Percentiles rank a stretch among this genome's conserved stretches.
These are phyloP conservation scores for Penicillium concentricum DNA, from an alignment of 2,329 filamentous ascomycete genomes.

Conservation along the genomic window DNA sequence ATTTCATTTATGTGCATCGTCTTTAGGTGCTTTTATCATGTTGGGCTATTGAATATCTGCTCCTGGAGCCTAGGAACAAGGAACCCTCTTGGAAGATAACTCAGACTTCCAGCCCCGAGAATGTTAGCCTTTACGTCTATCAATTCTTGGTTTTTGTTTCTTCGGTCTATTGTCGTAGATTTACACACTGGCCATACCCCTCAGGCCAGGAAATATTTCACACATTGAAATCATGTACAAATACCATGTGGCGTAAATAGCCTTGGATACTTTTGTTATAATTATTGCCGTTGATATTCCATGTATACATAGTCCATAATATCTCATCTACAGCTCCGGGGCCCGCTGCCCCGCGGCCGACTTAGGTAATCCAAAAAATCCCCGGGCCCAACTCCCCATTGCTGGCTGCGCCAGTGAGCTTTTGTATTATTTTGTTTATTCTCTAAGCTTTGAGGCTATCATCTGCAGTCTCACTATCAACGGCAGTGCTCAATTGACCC, in stretches of 20 bases:
- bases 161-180: neutral
- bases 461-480: neutral
- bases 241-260: neutral
- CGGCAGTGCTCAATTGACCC: conserved; percentile 2
- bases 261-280: neutral
- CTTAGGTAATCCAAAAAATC: conserved; percentile 6
- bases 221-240: neutral
- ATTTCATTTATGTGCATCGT: conserved; percentile 18
- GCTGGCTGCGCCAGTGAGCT: neutral
- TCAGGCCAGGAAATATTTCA: neutral
- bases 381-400: neutral
- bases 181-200: neutral
- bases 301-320: neutral
- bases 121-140: neutral
- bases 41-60: conserved; percentile 5
- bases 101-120: neutral
- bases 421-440: neutral
- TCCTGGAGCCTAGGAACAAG: conserved; percentile 1
- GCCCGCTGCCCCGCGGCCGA: conserved; percentile 3
- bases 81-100: neutral
- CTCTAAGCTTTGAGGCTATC: conserved; percentile 1
- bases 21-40: conserved; percentile 17
- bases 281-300: neutral
- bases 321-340: neutral
- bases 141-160: neutral